These are phyloP conservation scores for Pelargonium australe DNA, from an alignment of 441 rosid species.

Conservation along the genomic window DNA sequence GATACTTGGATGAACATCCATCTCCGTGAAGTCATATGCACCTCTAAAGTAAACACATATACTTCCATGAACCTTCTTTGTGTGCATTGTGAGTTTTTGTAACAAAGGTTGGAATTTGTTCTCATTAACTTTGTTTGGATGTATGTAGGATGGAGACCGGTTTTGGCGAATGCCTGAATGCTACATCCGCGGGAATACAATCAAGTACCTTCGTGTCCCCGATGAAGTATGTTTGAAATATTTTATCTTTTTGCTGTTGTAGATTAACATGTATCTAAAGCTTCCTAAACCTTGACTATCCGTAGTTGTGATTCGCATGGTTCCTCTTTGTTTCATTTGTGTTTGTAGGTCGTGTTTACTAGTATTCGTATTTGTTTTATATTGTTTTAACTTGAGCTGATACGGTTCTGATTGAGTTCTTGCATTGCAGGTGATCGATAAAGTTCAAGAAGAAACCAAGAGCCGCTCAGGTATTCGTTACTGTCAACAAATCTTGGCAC, in stretches of 20 bases:
- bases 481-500: background rate
- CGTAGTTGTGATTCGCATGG: background rate
- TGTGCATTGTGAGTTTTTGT: background rate
- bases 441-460: constrained; percentile 91
- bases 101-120: background rate
- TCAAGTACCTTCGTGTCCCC: constrained; percentile 89
- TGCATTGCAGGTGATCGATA: constrained; percentile 74
- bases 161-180: constrained; percentile 99
- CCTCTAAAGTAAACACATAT: constrained; percentile 55
- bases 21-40: constrained; percentile 96
- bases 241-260: background rate
- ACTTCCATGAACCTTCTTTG: background rate
- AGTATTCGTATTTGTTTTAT: background rate
- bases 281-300: background rate
- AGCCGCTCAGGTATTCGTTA: constrained; percentile 59
- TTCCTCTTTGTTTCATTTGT: background rate
- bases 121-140: constrained; percentile 5
- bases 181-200: constrained; percentile 92
- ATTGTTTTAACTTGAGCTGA: background rate
- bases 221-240: constrained; percentile 53
- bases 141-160: constrained; percentile 78
- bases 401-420: constrained; percentile 9
- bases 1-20: constrained; percentile 99
- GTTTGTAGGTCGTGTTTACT: background rate
- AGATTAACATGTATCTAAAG: background rate